phyloP scores from a whole-genome alignment of 495 filamentous ascomycete genomes.

The Lophium mytilinum region DNA sequence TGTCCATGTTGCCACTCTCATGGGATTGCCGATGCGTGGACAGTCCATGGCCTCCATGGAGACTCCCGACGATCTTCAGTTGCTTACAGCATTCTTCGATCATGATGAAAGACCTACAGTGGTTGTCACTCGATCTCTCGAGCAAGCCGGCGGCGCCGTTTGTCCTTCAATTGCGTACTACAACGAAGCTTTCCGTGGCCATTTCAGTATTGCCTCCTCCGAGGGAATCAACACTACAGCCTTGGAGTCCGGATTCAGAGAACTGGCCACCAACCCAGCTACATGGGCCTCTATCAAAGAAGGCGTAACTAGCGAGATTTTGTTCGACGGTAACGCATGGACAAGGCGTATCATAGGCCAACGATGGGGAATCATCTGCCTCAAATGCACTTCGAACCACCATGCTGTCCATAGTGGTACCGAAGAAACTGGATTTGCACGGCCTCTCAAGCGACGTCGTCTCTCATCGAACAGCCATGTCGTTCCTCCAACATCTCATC shows the following conservation, averaged over 20 bases:
- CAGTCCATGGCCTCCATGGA: no score
- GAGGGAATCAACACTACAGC: not conserved
- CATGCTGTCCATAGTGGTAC: no score
- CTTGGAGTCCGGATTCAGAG: not conserved
- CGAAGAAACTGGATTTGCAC: not conserved
- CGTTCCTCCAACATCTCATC: not conserved
- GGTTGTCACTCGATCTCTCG: not conserved
- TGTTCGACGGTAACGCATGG: not conserved
- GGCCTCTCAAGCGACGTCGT: not conserved
- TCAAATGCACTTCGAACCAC: not conserved
- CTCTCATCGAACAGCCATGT: not conserved
- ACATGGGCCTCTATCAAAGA: not conserved
- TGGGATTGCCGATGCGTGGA: no score
- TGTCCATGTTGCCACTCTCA: no score
- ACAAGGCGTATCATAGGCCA: not conserved
- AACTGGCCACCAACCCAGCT: not conserved
- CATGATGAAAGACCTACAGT: not conserved
- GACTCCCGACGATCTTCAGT: not conserved
- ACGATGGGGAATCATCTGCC: not conserved
- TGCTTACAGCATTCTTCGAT: not conserved
- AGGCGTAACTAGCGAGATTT: not conserved
- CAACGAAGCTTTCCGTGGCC: not conserved
- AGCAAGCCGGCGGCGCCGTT: no score
- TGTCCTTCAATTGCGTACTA: not conserved
- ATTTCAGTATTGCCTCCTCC: not conserved